Evolutionary conservation across 768 basidiomycete species (phyloP).

Genomic region (Suillus occidentalis): DNA sequence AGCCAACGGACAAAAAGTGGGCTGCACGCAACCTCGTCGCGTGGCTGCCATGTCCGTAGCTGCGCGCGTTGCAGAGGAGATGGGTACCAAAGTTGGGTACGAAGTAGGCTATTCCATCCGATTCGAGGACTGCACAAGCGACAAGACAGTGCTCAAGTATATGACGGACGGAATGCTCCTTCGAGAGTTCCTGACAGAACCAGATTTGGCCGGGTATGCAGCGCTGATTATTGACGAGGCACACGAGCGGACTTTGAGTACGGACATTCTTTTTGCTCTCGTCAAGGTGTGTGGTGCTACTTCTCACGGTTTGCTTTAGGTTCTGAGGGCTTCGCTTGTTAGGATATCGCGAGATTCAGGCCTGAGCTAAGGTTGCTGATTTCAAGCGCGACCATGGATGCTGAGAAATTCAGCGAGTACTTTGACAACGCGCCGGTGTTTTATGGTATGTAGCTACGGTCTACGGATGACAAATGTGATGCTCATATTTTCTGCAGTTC

Average conservation of each 20-base stretch:
- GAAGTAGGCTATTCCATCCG: slow-evolving; percentile 99
- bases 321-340: slow-evolving; percentile 23
- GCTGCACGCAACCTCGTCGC: slow-evolving; percentile 96
- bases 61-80: slow-evolving; percentile 97
- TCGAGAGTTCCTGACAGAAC: slow-evolving; percentile 96
- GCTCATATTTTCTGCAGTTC: slow-evolving; percentile 53
- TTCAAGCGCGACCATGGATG: slow-evolving; percentile 96
- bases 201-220: slow-evolving; percentile 92
- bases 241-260: slow-evolving; percentile 95
- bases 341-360: slow-evolving; percentile 96
- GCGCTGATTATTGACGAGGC: slow-evolving; percentile 98
- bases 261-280: slow-evolving; percentile 97
- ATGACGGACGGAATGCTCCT: slow-evolving; percentile 99
- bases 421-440: slow-evolving; percentile 97
- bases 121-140: slow-evolving; percentile 99
- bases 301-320: slow-evolving; percentile 16
- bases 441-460: slow-evolving; percentile 56
- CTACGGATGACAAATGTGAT: not conserved
- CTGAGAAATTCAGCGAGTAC: slow-evolving; percentile 96
- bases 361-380: slow-evolving; percentile 93
- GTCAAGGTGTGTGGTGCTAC: slow-evolving; percentile 77
- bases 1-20: slow-evolving; percentile 77
- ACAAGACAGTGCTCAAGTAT: slow-evolving; percentile 98
- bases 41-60: slow-evolving; percentile 99
- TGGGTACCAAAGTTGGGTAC: slow-evolving; percentile 95